Base-by-base conservation (phyloP, 2,329 filamentous ascomycete genomes). In the Microascus cirrosus region DNA sequence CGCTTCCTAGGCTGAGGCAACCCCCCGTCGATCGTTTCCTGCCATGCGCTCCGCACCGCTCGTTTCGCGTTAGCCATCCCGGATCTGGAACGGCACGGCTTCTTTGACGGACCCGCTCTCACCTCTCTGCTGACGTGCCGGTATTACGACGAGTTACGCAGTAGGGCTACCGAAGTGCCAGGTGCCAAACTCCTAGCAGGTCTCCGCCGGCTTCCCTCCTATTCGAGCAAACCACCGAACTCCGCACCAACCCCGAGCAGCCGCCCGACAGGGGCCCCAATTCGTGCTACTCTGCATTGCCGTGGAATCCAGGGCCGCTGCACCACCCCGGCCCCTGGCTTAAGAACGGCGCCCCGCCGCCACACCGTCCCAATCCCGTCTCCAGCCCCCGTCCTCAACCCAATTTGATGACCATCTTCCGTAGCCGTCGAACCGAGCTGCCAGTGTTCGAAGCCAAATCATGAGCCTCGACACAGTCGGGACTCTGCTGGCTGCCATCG, bases 401-500 rank as follows among this genome's bases (percentile, higher is more conserved):
- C 28, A n/a, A 32, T 32, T 32, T 32, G 34, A 42, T 32, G 34
- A 54, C 34, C 20, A 32, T 32, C 28, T 8, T 53, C 52, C 24
- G 18, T 18, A n/a, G 18, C 15, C 50, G 22, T 28, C 51, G 20
- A 53, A 1, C 20, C 51, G 24, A 34, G 32, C 50, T 48, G 55
- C 50, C 22, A 24, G 32, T 8, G 24, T 34, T 11, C 25, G 24
- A 36, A 13, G 50, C 55, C 55, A 35, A 57, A 55, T n/a, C 25
- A 57, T 73, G 67, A 74, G 69, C 67, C 66, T 70, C 66, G 76
- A 81, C 67, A 79, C 79, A 55, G 79, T 84, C 66, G 81, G 81
- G 65, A 75, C 76, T 62, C 74, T 83, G 65, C 77, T 84, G 67
- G 80, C 80, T 65, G 73, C 73, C 69, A 81, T 83, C 68, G 81